Evolutionary conservation across 805 yeast species (phyloP), one percentile per base, ranked within the genome.

Genomic region (Yarrowia alimentaria): DNA sequence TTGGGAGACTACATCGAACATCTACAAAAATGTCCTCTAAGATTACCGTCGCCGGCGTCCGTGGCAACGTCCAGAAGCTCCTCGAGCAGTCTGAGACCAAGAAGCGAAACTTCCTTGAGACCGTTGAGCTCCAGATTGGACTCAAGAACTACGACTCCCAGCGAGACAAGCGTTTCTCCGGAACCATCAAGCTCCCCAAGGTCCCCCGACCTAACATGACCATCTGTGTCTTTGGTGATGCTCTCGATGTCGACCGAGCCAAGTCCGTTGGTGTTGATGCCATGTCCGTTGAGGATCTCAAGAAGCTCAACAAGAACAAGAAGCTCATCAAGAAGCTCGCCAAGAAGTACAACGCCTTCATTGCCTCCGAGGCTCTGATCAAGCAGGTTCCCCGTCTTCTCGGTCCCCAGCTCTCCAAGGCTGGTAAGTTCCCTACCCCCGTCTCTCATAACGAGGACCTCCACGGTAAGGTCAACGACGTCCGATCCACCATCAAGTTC

Each of bases 201-300:
- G 96, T 94, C 64, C 99, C 99, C 80, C 94, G 99, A 83, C 99
- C 99, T 79, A 93, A 93, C 96, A 88, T 93, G 98, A 86, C 98
- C 77, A 77, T 93, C 80, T 93, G 99, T 80, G 89, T 93, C 74
- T 93, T 93, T 69, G 99, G 99, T 85, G 99, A 93, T 76, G 99
- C 99, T 73, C 93, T 91, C 72, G 99, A 93, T 78, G 95, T 88
- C 67, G 99, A 93, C 85, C 90, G 99, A 83, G 98, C 99, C 70
- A 93, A 93, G 86, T 90, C 97, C 64, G 80, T 84, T 69, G 98
- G 97, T 82, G 84, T 87, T 70, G 99, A 93, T 71, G 97, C 99
- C 72, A 93, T 93, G 99, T 90, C 98, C 59, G 99, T 93, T 72
- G 99, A 93, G 66, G 99, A 93, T 78, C 85, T 93, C 79, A 93